Evolutionary conservation across 1,284 basidiomycete species (phyloP).

Genomic region (Albatrellus sp.): DNA sequence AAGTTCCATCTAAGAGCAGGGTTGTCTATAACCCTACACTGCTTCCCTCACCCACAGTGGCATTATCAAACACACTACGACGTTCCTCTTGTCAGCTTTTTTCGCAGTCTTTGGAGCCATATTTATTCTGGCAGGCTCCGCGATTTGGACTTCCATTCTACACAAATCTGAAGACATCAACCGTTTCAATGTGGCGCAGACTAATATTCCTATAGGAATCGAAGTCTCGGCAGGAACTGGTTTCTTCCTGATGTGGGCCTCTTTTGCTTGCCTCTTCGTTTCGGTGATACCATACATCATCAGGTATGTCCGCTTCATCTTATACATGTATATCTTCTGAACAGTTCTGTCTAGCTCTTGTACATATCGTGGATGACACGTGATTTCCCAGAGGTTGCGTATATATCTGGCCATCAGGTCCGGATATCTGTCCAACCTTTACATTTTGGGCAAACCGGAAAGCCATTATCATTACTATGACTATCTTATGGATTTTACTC

Average conservation of each 20-base stretch:
- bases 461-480: too few relatives aligned
- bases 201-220: constrained; percentile 42
- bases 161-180: constrained; percentile 53
- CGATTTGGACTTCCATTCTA: constrained; percentile 67
- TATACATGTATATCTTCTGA: too few relatives aligned
- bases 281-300: constrained; percentile 65
- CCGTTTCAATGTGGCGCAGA: constrained; percentile 26
- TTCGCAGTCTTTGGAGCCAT: constrained; percentile 49
- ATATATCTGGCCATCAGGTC: too few relatives aligned
- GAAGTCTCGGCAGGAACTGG: constrained; percentile 47
- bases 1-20: constrained; percentile 12
- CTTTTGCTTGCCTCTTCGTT: constrained; percentile 48
- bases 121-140: constrained; percentile 54
- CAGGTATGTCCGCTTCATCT: constrained; percentile 25
- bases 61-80: constrained; percentile 46
- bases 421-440: too few relatives aligned
- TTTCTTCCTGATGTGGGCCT: constrained; percentile 56
- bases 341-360: too few relatives aligned
- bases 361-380: too few relatives aligned
- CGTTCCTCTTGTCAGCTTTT: constrained; percentile 56
- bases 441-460: too few relatives aligned
- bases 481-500: neutral
- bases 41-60: constrained; percentile 34
- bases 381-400: too few relatives aligned
- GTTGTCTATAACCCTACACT: neutral